Conservation (phyloP, 805 yeast species). For the Scheffersomyces lignosus region DNA sequence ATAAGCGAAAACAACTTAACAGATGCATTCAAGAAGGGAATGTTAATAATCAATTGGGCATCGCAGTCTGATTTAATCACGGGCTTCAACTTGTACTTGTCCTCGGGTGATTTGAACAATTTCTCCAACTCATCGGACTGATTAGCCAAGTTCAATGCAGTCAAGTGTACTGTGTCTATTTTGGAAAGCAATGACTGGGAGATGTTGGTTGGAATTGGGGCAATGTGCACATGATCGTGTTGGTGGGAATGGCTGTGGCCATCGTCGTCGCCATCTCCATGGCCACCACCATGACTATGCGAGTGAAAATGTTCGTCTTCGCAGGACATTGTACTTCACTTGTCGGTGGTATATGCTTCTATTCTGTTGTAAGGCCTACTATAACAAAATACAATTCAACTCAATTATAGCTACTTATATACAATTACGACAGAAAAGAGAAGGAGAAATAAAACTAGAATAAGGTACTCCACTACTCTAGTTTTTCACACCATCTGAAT, state of each 20-base stretch:
- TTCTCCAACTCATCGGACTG: constrained; percentile 47
- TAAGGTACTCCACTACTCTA: no score
- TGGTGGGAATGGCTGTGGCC: not conserved
- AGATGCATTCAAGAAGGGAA: constrained; percentile 72
- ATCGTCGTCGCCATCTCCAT: not conserved
- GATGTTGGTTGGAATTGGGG: constrained; percentile 70
- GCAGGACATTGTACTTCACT: constrained; percentile 15
- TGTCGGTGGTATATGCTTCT: not conserved
- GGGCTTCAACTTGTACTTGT: constrained; percentile 49
- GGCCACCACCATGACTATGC: constrained; percentile 32
- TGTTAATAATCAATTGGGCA: constrained; percentile 69
- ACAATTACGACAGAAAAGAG: no score
- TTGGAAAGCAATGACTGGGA: constrained; percentile 65
- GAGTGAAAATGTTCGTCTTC: constrained; percentile 25
- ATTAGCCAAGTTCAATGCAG: constrained; percentile 63
- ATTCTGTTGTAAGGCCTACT: not conserved
- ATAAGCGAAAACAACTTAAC: constrained; percentile 75
- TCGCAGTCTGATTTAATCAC: constrained; percentile 73
- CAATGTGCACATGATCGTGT: constrained; percentile 34
- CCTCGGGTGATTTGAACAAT: constrained; percentile 54
- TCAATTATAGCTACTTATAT: no score
- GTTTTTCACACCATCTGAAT: no score
- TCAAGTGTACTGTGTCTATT: constrained; percentile 59
- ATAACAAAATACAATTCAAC: no score
- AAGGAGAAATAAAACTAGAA: no score